A percentile compares a stretch with the other conserved stretches of the same genome.
phyloP scores from a whole-genome alignment of 139 green algal species.

The Mychonastes homosphaera region DNA sequence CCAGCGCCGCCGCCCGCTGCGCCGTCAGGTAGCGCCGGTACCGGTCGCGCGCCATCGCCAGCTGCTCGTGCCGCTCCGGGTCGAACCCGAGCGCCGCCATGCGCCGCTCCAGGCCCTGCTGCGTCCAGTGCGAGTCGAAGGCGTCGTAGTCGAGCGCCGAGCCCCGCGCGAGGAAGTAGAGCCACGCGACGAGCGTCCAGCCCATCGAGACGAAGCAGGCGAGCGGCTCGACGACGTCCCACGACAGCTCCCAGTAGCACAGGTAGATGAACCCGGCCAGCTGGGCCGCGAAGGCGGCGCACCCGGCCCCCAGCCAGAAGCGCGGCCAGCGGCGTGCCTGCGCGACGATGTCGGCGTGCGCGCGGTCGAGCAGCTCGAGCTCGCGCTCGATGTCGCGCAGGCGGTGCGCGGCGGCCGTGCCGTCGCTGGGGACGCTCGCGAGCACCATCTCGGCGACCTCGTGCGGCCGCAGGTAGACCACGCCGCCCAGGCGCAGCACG shows the following conservation, averaged over 20 bases:
- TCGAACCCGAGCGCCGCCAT: constrained; percentile 14
- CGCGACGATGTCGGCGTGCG: constrained; percentile 4
- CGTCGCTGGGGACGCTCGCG: background rate
- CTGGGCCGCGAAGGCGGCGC: constrained; percentile 10
- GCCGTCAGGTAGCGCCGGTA: too few relatives aligned
- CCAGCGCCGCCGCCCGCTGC: too few relatives aligned
- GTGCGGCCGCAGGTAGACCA: constrained; percentile 21
- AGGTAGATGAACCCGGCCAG: constrained; percentile 22
- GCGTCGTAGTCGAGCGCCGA: too few relatives aligned
- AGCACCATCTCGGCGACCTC: constrained; percentile 23
- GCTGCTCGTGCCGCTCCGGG: too few relatives aligned
- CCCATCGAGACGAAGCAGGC: constrained; percentile 19
- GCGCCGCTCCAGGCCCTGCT: constrained; percentile 7
- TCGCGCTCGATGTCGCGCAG: constrained; percentile 9
- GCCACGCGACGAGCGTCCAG: too few relatives aligned
- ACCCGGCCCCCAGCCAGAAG: constrained; percentile 10
- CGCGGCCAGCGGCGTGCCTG: constrained; percentile 6
- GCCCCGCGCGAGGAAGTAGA: too few relatives aligned
- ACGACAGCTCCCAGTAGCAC: constrained; percentile 22
- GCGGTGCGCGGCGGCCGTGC: background rate
- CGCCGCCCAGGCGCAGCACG: constrained; percentile 17
- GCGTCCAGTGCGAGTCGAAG: too few relatives aligned
- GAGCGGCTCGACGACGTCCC: constrained; percentile 37
- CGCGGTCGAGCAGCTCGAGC: constrained; percentile 14
- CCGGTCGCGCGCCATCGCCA: too few relatives aligned